Base-by-base conservation (phyloP, 1,284 basidiomycete genomes). In the Fomitopsis pinicola region DNA sequence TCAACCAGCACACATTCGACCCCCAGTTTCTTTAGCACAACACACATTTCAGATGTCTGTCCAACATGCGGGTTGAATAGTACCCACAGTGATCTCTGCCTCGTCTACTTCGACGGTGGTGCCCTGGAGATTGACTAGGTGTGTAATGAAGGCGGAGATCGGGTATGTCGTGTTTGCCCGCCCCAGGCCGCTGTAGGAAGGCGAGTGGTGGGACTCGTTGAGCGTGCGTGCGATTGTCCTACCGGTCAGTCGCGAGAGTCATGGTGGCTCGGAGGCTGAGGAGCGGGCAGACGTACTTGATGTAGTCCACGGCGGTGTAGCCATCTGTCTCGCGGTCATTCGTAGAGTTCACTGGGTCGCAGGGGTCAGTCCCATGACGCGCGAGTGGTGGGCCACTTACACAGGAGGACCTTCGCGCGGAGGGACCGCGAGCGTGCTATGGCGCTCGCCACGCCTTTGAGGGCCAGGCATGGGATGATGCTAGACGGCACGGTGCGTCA, bases 241-340 rank as follows among this genome's bases (percentile, higher is more conserved):
- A 66, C 35, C 22, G 61, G 5, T 35, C 26, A 36, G 58, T 36
- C 26, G 28, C 55, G 53, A 22, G 42, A 50, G 54, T 63, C n/a
- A 14, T 22, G 22, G 17, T 19, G 42, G 42, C n/a, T 45, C 42
- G 5, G 42, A 40, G 9, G 6, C 6, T 40, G 14, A 40, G 38
- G 12, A 26, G 9, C 42, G 17, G 14, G 22, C 8, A 5, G 22
- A 62, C 65, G 54, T 61, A 93, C 89, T 77, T 77, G 64, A 97
- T 84, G 71, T 97, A 97, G 73, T 97, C 94, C 14, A 85, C 77
- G 0, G 94, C 95, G 1, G 82, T 84, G 73, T 97, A 97, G 1
- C 86, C 91, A 9, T 85, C 81, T 0, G 96, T 98, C 74, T 99
- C 97, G 61, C 97, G 83, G 72, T 99, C 97, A 67, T 95, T 95